Conservation (phyloP, 768 basidiomycete genomes). For the Pluteus cervinus region DNA sequence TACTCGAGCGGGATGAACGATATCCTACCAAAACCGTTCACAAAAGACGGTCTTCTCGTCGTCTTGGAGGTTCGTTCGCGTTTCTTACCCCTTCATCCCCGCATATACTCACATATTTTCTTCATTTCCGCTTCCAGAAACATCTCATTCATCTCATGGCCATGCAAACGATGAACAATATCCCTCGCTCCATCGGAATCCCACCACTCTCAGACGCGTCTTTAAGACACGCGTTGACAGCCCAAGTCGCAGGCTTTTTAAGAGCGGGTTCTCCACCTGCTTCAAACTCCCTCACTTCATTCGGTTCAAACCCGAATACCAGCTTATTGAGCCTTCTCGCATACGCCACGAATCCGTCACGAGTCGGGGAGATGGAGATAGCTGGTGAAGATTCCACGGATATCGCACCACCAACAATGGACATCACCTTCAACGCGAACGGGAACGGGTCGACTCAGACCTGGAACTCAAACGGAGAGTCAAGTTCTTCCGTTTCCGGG, state of each 20-base stretch:
- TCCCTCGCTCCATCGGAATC: conserved; percentile 63
- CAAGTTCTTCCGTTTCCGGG: neutral
- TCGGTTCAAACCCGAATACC: conserved; percentile 3
- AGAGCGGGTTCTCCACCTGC: no score
- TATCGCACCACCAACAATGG: no score
- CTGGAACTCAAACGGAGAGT: no score
- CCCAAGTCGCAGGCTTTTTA: no score
- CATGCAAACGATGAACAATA: conserved; percentile 67
- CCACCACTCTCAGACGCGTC: conserved; percentile 51
- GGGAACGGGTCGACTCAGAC: no score
- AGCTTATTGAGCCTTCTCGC: no score
- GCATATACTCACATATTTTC: neutral
- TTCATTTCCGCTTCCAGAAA: conserved; percentile 41
- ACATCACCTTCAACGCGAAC: no score
- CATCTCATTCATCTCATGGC: conserved; percentile 84
- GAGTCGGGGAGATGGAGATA: no score
- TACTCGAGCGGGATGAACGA: conserved; percentile 94
- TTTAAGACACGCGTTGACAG: conserved; percentile 50
- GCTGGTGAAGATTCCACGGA: no score
- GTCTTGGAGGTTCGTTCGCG: conserved; percentile 81
- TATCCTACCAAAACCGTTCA: conserved; percentile 94
- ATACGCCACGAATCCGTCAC: no score
- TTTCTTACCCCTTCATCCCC: neutral
- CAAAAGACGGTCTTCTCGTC: conserved; percentile 82
- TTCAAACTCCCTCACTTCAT: conserved; percentile 8